Conservation (phyloP, 192 early-diverging fungal species). For the Podila minutissima region DNA sequence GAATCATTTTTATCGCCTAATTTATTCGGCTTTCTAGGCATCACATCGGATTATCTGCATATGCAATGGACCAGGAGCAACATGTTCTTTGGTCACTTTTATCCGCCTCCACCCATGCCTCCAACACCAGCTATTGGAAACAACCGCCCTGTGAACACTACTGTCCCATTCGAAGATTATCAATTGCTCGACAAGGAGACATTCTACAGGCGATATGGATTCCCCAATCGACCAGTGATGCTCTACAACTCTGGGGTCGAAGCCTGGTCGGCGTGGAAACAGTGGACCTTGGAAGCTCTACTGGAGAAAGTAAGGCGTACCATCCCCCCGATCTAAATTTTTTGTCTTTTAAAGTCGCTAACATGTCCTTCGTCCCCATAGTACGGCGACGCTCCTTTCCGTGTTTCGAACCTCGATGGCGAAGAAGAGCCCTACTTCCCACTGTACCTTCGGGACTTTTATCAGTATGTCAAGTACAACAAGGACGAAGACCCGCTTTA, state of each 20-base stretch:
- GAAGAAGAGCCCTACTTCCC: conserved; percentile 24
- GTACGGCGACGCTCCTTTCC: conserved; percentile 45
- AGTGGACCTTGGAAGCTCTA: conserved; percentile 47
- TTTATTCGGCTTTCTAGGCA: conserved; percentile 7
- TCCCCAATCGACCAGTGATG: conserved; percentile 49
- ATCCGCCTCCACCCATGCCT: conserved; percentile 33
- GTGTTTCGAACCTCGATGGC: conserved; percentile 50
- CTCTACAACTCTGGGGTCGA: conserved; percentile 52
- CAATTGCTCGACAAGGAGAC: conserved; percentile 22
- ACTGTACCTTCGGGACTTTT: conserved; percentile 45
- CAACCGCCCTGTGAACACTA: conserved; percentile 2
- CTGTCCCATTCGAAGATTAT: conserved; percentile 43
- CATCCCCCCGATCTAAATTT: not conserved
- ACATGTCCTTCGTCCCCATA: not conserved
- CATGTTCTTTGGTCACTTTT: conserved; percentile 52
- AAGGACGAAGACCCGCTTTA: conserved; percentile 56
- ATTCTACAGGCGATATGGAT: conserved; percentile 43
- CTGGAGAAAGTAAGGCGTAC: conserved; percentile 23
- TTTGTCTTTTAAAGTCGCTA: no score
- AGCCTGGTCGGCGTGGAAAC: conserved; percentile 52
- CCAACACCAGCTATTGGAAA: not conserved
- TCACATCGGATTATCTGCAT: conserved; percentile 33
- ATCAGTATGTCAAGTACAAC: conserved; percentile 43
- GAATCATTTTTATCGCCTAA: not conserved
- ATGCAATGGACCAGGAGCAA: conserved; percentile 47